Evolutionary conservation across 176 grass and related monocot genomes (phyloP).

Genomic region (Dactylis glomerata): DNA sequence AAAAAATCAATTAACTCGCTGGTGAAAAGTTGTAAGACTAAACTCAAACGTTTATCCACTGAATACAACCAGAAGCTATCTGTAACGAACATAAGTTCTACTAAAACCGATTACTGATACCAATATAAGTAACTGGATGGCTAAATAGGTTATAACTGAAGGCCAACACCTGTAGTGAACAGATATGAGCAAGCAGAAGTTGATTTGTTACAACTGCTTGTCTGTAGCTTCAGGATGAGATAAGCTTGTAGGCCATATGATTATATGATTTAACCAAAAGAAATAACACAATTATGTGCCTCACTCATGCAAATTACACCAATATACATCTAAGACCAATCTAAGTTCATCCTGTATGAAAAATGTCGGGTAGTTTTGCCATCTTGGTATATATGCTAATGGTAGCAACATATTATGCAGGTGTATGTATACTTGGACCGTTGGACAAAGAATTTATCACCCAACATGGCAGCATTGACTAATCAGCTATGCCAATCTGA

Average conservation of each 20-base stretch:
- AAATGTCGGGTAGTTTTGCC: background rate
- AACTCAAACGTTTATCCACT: background rate
- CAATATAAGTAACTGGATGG: background rate
- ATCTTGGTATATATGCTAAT: background rate
- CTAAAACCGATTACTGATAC: background rate
- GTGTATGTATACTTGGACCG: background rate
- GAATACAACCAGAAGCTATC: background rate
- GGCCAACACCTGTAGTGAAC: background rate
- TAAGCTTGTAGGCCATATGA: background rate
- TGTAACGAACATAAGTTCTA: background rate
- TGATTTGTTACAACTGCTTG: background rate
- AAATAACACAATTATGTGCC: background rate
- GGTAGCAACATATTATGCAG: background rate
- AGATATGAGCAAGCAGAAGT: background rate
- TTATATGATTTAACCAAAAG: background rate
- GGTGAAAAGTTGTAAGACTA: background rate
- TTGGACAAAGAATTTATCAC: background rate
- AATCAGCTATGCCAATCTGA: background rate
- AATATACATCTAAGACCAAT: background rate
- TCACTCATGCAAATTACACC: background rate
- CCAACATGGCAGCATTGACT: background rate
- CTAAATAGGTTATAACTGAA: background rate
- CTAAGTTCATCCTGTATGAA: background rate
- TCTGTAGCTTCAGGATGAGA: constrained; percentile 4
- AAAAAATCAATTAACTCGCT: constrained; percentile 12